Percentiles rank a stretch among this genome's conserved stretches.
Evolutionary conservation across 176 grass and related monocot species (phyloP).

Genomic region (Ensete glaucum): DNA sequence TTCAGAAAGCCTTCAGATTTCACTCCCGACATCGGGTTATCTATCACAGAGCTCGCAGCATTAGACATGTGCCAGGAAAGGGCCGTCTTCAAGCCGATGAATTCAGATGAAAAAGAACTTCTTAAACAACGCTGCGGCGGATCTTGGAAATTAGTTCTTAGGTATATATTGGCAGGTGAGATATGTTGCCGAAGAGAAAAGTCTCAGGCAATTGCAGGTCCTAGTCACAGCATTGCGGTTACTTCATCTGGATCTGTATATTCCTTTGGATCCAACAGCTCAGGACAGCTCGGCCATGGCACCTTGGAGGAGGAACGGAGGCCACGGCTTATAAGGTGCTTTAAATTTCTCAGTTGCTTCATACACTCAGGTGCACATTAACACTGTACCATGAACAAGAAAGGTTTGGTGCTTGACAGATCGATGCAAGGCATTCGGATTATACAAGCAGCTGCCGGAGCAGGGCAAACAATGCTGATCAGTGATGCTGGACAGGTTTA

Average conservation of each 20-base stretch:
- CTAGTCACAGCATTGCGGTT: slow-evolving; percentile 77
- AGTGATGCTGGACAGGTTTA: slow-evolving; percentile 81
- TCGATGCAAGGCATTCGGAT: slow-evolving; percentile 79
- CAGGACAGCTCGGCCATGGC: slow-evolving; percentile 79
- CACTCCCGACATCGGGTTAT: slow-evolving; percentile 58
- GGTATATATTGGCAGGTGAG: slow-evolving; percentile 75
- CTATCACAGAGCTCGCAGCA: slow-evolving; percentile 77
- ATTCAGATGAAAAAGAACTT: slow-evolving; percentile 49
- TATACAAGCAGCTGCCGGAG: slow-evolving; percentile 78
- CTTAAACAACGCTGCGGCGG: slow-evolving; percentile 60
- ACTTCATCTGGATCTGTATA: slow-evolving; percentile 49
- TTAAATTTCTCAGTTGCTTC: slow-evolving; percentile 37
- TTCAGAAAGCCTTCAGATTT: slow-evolving; percentile 93
- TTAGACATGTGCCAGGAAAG: slow-evolving; percentile 87
- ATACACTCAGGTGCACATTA: slow-evolving; percentile 25
- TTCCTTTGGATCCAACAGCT: slow-evolving; percentile 78
- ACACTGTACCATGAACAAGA: slow-evolving; percentile 17
- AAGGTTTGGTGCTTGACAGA: slow-evolving; percentile 36
- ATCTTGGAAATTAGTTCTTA: slow-evolving; percentile 89
- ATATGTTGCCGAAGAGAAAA: slow-evolving; percentile 71
- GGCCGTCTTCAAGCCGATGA: slow-evolving; percentile 77
- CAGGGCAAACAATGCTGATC: slow-evolving; percentile 68
- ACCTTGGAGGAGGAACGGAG: slow-evolving; percentile 76
- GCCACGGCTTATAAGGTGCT: slow-evolving; percentile 68
- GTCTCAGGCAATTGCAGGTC: slow-evolving; percentile 67